Conservation (phyloP, 73 alveolate genomes). For the Paramecium bursaria region DNA sequence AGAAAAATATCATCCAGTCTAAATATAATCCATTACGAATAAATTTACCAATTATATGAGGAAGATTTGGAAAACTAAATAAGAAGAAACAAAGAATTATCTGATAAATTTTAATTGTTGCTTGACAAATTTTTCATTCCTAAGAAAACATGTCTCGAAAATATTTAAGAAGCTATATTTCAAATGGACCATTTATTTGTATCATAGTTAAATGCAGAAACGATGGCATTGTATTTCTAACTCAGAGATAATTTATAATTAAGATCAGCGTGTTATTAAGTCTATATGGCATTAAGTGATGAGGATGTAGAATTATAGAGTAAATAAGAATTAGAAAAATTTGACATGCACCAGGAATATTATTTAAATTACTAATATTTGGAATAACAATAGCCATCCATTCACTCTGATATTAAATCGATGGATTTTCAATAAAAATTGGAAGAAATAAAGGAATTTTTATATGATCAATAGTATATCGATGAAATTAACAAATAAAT, state of each 20-base stretch:
- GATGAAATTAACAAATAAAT: too few species aligned
- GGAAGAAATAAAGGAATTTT: too few species aligned
- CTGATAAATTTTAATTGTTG: neutral
- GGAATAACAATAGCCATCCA: too few species aligned
- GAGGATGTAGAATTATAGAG: constrained; percentile 47
- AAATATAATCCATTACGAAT: too few species aligned
- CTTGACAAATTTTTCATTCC: constrained; percentile 33
- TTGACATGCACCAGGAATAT: constrained; percentile 26
- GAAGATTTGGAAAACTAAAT: constrained; percentile 44
- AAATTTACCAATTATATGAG: constrained; percentile 37
- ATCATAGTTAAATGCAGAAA: neutral
- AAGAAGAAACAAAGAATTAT: constrained; percentile 7
- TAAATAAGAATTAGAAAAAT: constrained; percentile 12
- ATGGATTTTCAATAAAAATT: too few species aligned
- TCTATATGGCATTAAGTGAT: neutral
- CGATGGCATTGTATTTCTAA: constrained; percentile 15
- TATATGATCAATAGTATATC: too few species aligned
- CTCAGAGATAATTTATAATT: neutral
- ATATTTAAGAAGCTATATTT: neutral
- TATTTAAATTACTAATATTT: too few species aligned
- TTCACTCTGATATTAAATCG: too few species aligned
- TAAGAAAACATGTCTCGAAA: constrained; percentile 30
- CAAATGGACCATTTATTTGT: constrained; percentile 1
- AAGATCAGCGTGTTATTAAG: constrained; percentile 43
- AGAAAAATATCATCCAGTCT: too few species aligned